Conservation (phyloP, 2,329 filamentous ascomycete species). For the Xylaria sp. region DNA sequence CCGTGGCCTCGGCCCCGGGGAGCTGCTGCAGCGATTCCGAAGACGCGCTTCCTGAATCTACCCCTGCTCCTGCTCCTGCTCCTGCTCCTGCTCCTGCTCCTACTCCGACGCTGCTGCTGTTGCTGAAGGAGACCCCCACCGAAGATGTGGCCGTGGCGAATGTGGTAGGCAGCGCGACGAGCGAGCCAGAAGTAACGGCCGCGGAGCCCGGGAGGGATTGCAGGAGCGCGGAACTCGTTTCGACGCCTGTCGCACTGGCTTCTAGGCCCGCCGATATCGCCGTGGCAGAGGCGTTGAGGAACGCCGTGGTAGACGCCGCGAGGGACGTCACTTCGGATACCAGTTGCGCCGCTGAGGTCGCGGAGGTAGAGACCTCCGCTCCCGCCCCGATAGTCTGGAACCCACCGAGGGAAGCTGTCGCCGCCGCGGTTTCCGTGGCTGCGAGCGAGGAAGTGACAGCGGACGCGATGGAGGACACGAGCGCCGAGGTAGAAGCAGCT, state of each 20-base stretch:
- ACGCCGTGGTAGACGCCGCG: background rate
- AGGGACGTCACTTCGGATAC: slow-evolving; percentile 32
- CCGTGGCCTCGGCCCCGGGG: slow-evolving; percentile 11
- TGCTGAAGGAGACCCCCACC: background rate
- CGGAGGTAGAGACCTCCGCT: slow-evolving; percentile 2
- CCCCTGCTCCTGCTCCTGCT: background rate
- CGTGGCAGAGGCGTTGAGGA: slow-evolving; percentile 1
- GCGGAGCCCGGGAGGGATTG: slow-evolving; percentile 28
- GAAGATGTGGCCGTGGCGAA: slow-evolving; percentile 15
- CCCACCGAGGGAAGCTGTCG: slow-evolving; percentile 28
- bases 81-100: background rate
- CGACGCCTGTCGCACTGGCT: background rate
- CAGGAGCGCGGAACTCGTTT: slow-evolving; percentile 9
- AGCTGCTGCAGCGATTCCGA: slow-evolving; percentile 24
- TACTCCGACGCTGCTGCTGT: background rate
- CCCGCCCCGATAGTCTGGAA: slow-evolving; percentile 38
- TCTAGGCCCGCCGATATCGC: background rate
- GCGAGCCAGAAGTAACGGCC: slow-evolving; percentile 15
- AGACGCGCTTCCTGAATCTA: background rate
- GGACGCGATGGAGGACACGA: slow-evolving; percentile 6
- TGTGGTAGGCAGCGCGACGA: slow-evolving; percentile 21
- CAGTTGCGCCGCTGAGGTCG: slow-evolving; percentile 17
- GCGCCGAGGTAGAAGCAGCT: slow-evolving; percentile 11
- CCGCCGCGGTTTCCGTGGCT: slow-evolving; percentile 16
- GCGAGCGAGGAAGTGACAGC: slow-evolving; percentile 8